These are phyloP conservation scores for Bombardia bombarda DNA, from an alignment of 495 filamentous ascomycete genomes.

Conservation along the genomic window DNA sequence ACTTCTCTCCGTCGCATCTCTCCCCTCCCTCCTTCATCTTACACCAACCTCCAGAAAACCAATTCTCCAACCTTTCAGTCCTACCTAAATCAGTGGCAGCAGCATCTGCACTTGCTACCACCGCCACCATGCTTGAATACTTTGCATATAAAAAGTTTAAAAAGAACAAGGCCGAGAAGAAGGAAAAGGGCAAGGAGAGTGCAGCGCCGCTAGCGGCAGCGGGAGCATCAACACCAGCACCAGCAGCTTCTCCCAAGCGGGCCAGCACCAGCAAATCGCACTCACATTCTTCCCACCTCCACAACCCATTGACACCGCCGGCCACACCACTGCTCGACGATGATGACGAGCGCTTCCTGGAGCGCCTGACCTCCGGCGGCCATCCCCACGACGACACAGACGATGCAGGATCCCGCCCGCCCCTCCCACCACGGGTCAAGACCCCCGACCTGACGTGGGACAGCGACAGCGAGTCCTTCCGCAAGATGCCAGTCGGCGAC, in stretches of 20 bases:
- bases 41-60: too few species aligned
- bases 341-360: conserved; percentile 37
- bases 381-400: conserved; percentile 11
- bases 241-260: too few species aligned
- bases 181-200: conserved; percentile 21
- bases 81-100: background rate
- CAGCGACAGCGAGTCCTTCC: conserved; percentile 28
- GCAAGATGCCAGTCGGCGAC: background rate
- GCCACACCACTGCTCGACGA: conserved; percentile 28
- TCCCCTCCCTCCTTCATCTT: background rate
- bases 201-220: background rate
- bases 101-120: background rate
- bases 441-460: conserved; percentile 37
- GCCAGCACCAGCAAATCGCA: background rate
- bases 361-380: conserved; percentile 26
- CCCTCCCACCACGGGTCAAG: conserved; percentile 34
- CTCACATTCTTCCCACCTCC: too few species aligned
- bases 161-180: conserved; percentile 35
- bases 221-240: background rate
- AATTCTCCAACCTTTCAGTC: background rate
- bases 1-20: background rate
- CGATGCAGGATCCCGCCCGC: conserved; percentile 28
- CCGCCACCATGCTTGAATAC: conserved; percentile 34
- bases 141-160: conserved; percentile 33
- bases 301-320: too few species aligned